Evolutionary conservation across 768 basidiomycete genomes (phyloP).

Genomic region (Baorangia bicolor): DNA sequence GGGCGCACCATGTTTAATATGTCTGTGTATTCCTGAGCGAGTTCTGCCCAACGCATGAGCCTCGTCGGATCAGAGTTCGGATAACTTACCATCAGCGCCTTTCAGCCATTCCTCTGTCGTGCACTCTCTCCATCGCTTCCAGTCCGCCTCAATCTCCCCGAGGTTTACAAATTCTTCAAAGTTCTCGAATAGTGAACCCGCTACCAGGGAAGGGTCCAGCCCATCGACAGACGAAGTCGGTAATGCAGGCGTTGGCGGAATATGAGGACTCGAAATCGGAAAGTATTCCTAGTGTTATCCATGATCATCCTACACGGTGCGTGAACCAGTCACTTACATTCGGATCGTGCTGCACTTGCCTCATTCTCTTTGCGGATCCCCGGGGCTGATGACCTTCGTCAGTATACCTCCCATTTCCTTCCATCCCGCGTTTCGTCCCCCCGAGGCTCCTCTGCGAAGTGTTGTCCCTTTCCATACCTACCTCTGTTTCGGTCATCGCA

Average conservation of each 20-base stretch:
- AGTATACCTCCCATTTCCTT: slow-evolving; percentile 3
- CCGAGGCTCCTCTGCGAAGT: background rate
- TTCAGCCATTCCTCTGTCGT: slow-evolving; percentile 33
- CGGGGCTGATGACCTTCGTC: slow-evolving; percentile 3
- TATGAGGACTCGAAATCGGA: slow-evolving; percentile 22
- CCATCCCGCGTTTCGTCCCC: slow-evolving; percentile 16
- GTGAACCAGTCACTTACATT: slow-evolving; percentile 17
- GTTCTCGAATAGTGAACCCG: slow-evolving; percentile 18
- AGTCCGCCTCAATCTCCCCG: slow-evolving; percentile 21
- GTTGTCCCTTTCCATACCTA: background rate
- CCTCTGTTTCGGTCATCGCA: slow-evolving; percentile 7
- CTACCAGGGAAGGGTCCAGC: slow-evolving; percentile 8
- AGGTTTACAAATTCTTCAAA: slow-evolving; percentile 20
- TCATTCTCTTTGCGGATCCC: slow-evolving; percentile 17
- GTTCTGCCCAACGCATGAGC: slow-evolving; percentile 14
- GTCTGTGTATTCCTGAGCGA: slow-evolving; percentile 16
- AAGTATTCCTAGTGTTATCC: slow-evolving; percentile 17
- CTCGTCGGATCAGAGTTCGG: background rate
- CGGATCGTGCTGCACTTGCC: slow-evolving; percentile 9
- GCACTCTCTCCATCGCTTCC: slow-evolving; percentile 30
- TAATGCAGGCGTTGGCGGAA: slow-evolving; percentile 15
- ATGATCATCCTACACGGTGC: background rate
- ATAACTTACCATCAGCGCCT: slow-evolving; percentile 28
- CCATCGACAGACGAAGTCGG: background rate
- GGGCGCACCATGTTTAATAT: slow-evolving; percentile 24